Evolutionary conservation across 2,329 filamentous ascomycete genomes (phyloP), one percentile per base, ranked within the genome.

Genomic region (Aplosporella prunicola): DNA sequence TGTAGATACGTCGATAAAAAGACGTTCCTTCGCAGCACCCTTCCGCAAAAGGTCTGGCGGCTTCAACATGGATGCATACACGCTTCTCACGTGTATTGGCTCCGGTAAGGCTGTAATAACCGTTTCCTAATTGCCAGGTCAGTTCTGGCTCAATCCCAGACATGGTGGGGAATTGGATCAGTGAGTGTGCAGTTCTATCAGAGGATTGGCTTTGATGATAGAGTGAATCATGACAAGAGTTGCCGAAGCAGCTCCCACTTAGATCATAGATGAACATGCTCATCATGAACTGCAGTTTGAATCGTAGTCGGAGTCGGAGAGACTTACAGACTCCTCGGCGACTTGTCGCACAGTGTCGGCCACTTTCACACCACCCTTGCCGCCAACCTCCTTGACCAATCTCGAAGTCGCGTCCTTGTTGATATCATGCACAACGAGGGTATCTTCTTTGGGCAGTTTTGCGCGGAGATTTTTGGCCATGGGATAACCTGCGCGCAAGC

Each of bases 1-100:
- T 11, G 91, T 98, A 3, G 89, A 96, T 60, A 83, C 89, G 61
- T 98, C 91, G 55, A 98, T 91, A 60, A 93, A 95, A 41, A 95
- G 64, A 25, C 87, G 79, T 41, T 80, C 67, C 34, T 70, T 71
- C 26, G 67, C 64, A 0, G 70, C 57, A 1, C 63, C 55, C 14
- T 68, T 52, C 20, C 59, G 60, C 5, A 71, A 66, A 5, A 79
- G 66, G 5, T 60, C 66, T 6, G 70, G 65, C 2, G 71, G 65
- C 31, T 74, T 69, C 29, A 93, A 68, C 55, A 96, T 87, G 38
- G 80, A 72, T 31, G 76, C 67, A 45, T 72, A 74, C 16, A 73
- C 69, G 13, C 61, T 55, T 38, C 63, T 62, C 13, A 72, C 68
- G 41, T 73, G 67, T 4, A 57, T 54, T 13, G 68, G 69, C 53